These are phyloP conservation scores for Lactarius trivialis DNA, from an alignment of 768 basidiomycete genomes.

Conservation along the genomic window DNA sequence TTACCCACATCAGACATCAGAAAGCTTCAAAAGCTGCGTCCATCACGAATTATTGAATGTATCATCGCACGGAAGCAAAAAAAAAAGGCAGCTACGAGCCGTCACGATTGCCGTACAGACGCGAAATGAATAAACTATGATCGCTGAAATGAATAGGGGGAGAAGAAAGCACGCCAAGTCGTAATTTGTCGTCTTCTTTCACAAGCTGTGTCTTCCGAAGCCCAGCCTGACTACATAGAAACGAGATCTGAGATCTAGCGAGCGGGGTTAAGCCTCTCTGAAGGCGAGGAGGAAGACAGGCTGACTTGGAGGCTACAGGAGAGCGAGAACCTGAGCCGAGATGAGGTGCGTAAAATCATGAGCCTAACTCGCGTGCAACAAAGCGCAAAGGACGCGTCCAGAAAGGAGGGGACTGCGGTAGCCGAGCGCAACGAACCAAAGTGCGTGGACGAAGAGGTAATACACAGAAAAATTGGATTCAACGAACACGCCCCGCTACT, in stretches of 20 bases:
- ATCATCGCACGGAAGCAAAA: background rate
- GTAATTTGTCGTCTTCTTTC: slow-evolving; percentile 1
- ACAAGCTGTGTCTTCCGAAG: slow-evolving; percentile 7
- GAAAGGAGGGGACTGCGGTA: background rate
- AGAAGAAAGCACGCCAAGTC: background rate
- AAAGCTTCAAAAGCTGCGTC: background rate
- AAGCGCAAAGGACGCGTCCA: background rate
- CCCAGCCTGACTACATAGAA: background rate
- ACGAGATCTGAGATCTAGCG: slow-evolving; percentile 13
- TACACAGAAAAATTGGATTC: background rate
- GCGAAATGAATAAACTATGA: slow-evolving; percentile 4
- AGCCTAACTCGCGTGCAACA: background rate
- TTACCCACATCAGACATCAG: background rate
- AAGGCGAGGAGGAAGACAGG: slow-evolving; percentile 2
- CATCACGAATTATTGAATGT: background rate
- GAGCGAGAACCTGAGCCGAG: background rate
- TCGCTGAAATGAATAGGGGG: background rate
- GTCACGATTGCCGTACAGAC: background rate
- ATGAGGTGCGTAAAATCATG: background rate
- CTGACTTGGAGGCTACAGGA: background rate
- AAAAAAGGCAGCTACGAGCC: background rate
- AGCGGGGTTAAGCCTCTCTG: background rate
- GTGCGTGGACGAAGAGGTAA: slow-evolving; percentile 13
- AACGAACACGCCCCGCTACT: background rate
- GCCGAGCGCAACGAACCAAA: background rate